A percentile compares a stretch with the other conserved stretches of the same genome.
Evolutionary conservation across 805 yeast genomes (phyloP).

Genomic region (Starmerella riodocensis): DNA sequence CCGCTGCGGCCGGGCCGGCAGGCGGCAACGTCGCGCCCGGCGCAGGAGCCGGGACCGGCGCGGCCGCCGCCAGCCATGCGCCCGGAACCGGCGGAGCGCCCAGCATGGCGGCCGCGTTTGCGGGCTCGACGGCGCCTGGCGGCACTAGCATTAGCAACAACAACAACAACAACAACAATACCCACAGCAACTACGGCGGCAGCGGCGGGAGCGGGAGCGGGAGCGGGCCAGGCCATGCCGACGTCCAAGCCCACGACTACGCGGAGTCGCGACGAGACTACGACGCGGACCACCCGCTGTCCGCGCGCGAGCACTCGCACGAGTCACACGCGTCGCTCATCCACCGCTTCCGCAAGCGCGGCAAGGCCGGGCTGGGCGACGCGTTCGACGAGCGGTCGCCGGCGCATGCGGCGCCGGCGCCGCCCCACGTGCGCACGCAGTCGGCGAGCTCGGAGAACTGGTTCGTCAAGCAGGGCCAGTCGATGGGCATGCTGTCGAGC

Average conservation of each 20-base stretch:
- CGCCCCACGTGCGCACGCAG: constrained; percentile 1
- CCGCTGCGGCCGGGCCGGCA: not conserved
- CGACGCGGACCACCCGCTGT: too few species aligned
- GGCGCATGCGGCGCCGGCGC: not conserved
- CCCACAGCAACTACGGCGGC: too few species aligned
- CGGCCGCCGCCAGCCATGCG: not conserved
- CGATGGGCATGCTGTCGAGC: not conserved
- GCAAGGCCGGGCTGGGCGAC: constrained; percentile 3
- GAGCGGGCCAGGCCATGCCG: too few species aligned
- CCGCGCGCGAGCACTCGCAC: too few species aligned
- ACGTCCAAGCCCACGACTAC: not conserved
- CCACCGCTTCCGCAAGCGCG: constrained; percentile 2
- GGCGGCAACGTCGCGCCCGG: not conserved
- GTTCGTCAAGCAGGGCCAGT: constrained; percentile 4
- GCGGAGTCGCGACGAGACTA: not conserved
- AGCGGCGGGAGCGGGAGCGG: too few species aligned
- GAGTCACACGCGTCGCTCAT: constrained; percentile 2
- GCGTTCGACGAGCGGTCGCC: constrained; percentile 6
- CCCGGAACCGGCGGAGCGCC: too few species aligned
- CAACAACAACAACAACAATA: too few species aligned
- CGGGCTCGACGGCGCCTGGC: too few species aligned
- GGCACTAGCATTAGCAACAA: too few species aligned
- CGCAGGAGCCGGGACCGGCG: not conserved
- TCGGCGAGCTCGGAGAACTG: constrained; percentile 10
- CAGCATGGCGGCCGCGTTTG: too few species aligned